Evolutionary conservation across 2,329 filamentous ascomycete genomes (phyloP), one percentile per base, ranked within the genome.

Genomic region (Calonectria henricotiae): DNA sequence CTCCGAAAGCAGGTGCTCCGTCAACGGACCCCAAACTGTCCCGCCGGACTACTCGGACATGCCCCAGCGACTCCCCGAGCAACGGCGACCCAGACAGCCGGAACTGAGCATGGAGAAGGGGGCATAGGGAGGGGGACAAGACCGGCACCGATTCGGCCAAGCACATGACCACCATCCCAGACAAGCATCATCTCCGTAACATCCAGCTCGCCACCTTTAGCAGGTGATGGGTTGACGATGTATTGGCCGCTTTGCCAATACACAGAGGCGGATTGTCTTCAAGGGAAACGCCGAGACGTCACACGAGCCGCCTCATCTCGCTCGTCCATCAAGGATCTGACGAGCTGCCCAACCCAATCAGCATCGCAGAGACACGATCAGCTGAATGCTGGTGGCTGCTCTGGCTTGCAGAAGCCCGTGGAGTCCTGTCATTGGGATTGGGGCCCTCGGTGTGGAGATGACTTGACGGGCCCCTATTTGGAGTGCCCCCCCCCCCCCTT

Each of bases 341-440:
- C 43, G 61, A 66, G 44, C 32, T 49, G 55, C 9, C 12, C 23
- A 41, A 55, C 41, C 61, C 69, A 64, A 71, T 72, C 69, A 71
- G 69, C 49, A 66, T 43, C 54, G 58, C 55, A 70, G 54, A 43
- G 12, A 63, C 62, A 64, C 63, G 65, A 71, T 67, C 62, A 75
- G 73, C 73, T 75, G 70, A 69, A 70, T 71, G 65, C 23, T 41
- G 35, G 51, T 71, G 65, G 68, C 62, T 62, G 61, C 44, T 65
- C 68, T 62, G 41, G 68, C 73, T 68, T 76, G 74, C 72, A 74
- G 66, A 65, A 55, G 69, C 51, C 55, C 68, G 66, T 65, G 67
- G 49, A 71, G 67, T 71, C 67, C 69, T 73, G 74, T 72, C 70
- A 67, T 70, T 73, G 63, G 71, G 51, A 68, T 65, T 55, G 69